phyloP scores from a whole-genome alignment of 441 rosid species.

The Jatropha multifida region DNA sequence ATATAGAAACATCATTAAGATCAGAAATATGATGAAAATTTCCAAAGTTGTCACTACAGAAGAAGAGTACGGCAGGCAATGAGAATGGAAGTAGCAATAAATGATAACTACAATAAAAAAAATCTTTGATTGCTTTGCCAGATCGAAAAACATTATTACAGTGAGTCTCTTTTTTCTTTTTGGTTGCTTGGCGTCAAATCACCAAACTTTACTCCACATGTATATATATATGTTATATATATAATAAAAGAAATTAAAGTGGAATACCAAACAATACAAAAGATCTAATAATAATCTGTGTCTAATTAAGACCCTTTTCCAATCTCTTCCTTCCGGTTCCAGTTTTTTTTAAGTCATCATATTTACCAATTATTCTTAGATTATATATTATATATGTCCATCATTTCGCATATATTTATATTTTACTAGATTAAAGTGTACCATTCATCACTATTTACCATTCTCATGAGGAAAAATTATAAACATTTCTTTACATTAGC shows the following conservation, averaged over 20 bases:
- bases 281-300: background rate
- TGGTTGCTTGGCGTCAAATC: slow-evolving; percentile 21
- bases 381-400: slow-evolving; percentile 24
- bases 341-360: slow-evolving; percentile 1
- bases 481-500: slow-evolving; percentile 19
- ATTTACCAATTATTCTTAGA: slow-evolving; percentile 18
- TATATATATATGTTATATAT: slow-evolving; percentile 2
- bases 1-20: background rate
- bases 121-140: slow-evolving; percentile 12
- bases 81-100: background rate
- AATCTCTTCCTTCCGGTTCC: slow-evolving; percentile 16
- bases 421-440: slow-evolving; percentile 17
- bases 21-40: background rate
- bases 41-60: background rate
- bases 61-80: no score
- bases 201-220: slow-evolving; percentile 9
- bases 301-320: background rate
- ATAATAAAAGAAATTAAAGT: background rate
- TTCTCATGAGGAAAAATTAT: slow-evolving; percentile 15
- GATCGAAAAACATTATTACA: slow-evolving; percentile 23
- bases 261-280: slow-evolving; percentile 10
- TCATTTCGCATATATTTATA: slow-evolving; percentile 11
- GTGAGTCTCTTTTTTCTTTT: background rate
- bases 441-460: slow-evolving; percentile 23
- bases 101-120: slow-evolving; percentile 5